Base-by-base conservation (phyloP, 2,329 filamentous ascomycete genomes). In the Aspergillus eucalypticola region DNA sequence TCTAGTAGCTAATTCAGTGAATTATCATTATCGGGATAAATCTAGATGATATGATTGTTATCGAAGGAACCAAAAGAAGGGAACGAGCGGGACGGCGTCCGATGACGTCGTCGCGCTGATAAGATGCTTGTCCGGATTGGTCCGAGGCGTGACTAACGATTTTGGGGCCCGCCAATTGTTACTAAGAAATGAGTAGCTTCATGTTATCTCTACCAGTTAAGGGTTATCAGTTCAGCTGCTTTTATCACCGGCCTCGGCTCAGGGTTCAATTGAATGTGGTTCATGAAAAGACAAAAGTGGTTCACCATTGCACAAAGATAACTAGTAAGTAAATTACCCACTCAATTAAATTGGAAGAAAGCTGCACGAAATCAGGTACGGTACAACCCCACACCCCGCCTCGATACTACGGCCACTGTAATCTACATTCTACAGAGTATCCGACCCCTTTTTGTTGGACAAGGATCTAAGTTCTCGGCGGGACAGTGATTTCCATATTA, bases 51-150 rank as follows among this genome's bases (percentile, higher is more conserved):
- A 19, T 19, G 32, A 35, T 35, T 35, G 32, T 35, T 35, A 35
- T 35, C 32, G 32, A 35, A 35, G 11, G 32, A 35, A 35, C 32
- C 32, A 35, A 35, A 35, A 35, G 32, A 35, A 35, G 32, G 32
- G 15, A 35, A 13, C 19, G 21, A 49, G 29, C 44, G 44, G 44
- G 35, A 21, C 52, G 4, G 10, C 23, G 8, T 38, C 21, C 38
- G 52, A 54, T 55, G 53, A 55, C 53, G 53, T 55, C 53, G 39
- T 5, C 1, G 39, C n/a, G 25, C 38, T 65, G 71, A 73, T 72
- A 73, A 73, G 71, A 73, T 69, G 53, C 17, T 27, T 11, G 10
- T 17, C 41, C 53, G 39, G 39, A 71, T 69, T 57, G 65, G 59
- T 54, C 50, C 42, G 35, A 59, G 21, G 3, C 42, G 32, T 68